Evolutionary conservation across 208 protist species (phyloP).

Genomic region (Acanthamoeba triangularis): DNA sequence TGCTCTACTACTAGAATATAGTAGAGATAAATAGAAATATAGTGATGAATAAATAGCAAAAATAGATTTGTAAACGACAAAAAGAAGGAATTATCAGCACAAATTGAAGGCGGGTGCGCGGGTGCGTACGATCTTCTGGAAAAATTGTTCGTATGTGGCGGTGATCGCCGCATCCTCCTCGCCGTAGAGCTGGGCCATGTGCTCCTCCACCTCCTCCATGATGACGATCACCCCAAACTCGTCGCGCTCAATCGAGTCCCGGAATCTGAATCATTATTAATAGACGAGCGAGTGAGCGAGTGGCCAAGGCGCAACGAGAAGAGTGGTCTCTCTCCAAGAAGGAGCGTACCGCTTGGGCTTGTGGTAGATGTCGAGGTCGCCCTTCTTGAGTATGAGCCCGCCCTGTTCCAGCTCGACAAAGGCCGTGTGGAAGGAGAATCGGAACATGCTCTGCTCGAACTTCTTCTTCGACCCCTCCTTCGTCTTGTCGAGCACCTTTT

Average conservation of each 20-base stretch:
- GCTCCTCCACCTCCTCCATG: conserved; percentile 36
- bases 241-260: neutral
- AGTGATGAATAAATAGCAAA: neutral
- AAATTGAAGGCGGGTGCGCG: neutral
- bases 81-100: neutral
- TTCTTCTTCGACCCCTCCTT: conserved; percentile 46
- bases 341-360: conserved; percentile 32
- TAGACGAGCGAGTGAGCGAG: neutral
- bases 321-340: neutral
- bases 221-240: conserved; percentile 55
- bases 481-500: conserved; percentile 33
- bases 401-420: conserved; percentile 31
- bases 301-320: neutral
- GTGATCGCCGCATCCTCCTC: conserved; percentile 2
- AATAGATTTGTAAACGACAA: neutral
- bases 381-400: conserved; percentile 54
- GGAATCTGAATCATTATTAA: neutral
- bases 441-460: conserved; percentile 61
- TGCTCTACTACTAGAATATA: too few species aligned
- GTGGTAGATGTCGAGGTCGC: conserved; percentile 51
- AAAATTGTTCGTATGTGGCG: conserved; percentile 43
- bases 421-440: conserved; percentile 53
- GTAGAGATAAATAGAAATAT: neutral
- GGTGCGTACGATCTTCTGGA: neutral
- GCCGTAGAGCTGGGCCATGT: conserved; percentile 18